phyloP scores from a whole-genome alignment of 108 stramenopile species.

The Aurantiochytrium sp. region DNA sequence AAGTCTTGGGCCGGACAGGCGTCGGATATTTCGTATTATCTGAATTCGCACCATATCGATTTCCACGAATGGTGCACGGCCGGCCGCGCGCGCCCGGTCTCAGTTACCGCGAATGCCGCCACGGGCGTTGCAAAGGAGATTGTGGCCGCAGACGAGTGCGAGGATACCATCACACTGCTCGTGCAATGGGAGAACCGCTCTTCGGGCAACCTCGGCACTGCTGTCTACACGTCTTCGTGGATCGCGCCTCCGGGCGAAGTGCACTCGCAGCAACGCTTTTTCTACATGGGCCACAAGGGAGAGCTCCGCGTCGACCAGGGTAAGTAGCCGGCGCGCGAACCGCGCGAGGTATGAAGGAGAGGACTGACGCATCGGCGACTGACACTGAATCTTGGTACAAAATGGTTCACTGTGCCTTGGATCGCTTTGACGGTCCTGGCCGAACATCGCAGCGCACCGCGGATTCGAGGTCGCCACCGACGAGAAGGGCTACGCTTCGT shows the following conservation, averaged over 20 bases:
- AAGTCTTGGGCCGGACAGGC: constrained; percentile 97
- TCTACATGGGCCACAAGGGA: constrained; percentile 92
- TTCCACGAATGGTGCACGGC: constrained; percentile 94
- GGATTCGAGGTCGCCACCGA: constrained; percentile 89
- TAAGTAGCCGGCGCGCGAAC: not conserved
- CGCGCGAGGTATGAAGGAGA: too few relatives aligned
- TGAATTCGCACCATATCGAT: constrained; percentile 98
- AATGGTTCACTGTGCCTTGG: not conserved
- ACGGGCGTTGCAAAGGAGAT: constrained; percentile 78
- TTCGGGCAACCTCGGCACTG: constrained; percentile 73
- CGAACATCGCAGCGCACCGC: constrained; percentile 64
- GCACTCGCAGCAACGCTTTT: constrained; percentile 98
- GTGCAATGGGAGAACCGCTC: constrained; percentile 90
- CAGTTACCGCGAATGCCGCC: constrained; percentile 83
- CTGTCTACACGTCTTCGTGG: constrained; percentile 94
- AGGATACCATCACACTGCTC: constrained; percentile 97
- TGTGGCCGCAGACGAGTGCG: constrained; percentile 72
- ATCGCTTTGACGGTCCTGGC: too few relatives aligned
- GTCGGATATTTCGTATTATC: constrained; percentile 95
- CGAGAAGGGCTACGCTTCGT: constrained; percentile 73
- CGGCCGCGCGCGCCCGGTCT: constrained; percentile 75
- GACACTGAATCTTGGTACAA: too few relatives aligned
- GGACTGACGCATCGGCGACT: too few relatives aligned
- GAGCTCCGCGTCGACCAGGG: constrained; percentile 95
- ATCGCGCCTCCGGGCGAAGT: constrained; percentile 93